These are phyloP conservation scores for Nicotiana obtusifolia DNA, from an alignment of 257 asterid species.

Conservation along the genomic window DNA sequence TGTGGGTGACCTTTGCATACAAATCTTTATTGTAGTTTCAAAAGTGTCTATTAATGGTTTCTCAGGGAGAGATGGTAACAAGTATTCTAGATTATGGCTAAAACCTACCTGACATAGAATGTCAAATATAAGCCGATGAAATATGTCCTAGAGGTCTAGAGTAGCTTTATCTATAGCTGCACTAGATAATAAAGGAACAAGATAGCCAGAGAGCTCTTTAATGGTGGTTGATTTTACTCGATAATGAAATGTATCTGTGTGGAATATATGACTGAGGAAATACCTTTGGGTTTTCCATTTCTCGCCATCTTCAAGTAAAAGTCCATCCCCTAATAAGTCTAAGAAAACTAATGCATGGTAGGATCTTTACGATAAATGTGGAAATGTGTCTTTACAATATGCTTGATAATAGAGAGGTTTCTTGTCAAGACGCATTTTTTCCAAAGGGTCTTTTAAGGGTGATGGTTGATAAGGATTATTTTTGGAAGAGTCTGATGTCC, in stretches of 20 bases:
- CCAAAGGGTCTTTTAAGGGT: neutral
- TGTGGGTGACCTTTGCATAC: neutral
- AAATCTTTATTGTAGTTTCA: too few relatives aligned
- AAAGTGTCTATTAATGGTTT: too few relatives aligned
- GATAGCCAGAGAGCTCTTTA: neutral
- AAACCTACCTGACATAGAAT: neutral
- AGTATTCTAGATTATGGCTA: neutral
- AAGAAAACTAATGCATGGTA: neutral
- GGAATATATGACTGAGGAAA: neutral
- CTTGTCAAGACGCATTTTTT: neutral
- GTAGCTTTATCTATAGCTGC: neutral
- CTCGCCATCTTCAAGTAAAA: neutral
- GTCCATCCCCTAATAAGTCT: neutral
- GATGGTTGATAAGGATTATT: neutral
- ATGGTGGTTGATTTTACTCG: neutral
- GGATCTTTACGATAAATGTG: neutral
- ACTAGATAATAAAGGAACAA: neutral
- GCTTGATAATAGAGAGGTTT: neutral
- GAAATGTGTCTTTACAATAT: too few relatives aligned
- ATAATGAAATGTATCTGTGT: neutral
- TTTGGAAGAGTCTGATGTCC: neutral
- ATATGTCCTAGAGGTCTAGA: neutral
- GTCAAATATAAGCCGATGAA: neutral
- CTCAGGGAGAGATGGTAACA: too few relatives aligned
- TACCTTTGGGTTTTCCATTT: neutral